Base-by-base conservation (phyloP, 73 alveolate genomes). In the Stentor coeruleus region DNA sequence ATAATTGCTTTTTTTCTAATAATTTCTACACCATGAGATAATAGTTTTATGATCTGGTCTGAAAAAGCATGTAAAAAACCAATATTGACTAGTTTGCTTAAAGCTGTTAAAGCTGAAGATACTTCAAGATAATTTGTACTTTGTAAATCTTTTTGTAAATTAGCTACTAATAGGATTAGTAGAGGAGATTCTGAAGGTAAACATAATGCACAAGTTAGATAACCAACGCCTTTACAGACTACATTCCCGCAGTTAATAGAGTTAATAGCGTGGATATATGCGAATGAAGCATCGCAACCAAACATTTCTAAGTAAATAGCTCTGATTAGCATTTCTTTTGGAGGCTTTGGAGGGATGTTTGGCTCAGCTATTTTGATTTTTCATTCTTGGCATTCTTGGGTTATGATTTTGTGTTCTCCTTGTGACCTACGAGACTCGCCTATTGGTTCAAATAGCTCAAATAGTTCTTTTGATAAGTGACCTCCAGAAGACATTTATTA, bases 391-490 rank as follows among this genome's bases (percentile, higher is more conserved):
- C 93, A 91, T 84, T 98, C 99, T 35, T 91, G 89, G n/a, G 94
- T 88, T 74, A 98, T 98, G 85, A 98, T 97, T 87, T 97, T 96
- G 76, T 98, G 99, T 90, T 96, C 99, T 84, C 95, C 99, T 85
- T 97, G 98, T 85, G 96, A 95, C n/a, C 98, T 94, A 55, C 99
- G 95, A 42, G 99, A 95, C 90, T 96, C 99, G 58, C 99, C 99
- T 74, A 98, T 98, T 86, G 99, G 84, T 92, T 97, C 97, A 85
- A 98, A 97, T 80, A 98, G 93, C 87, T 98, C 99, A 85, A 96
- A 86, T 88, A 98, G 83, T 91, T 98, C 99, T 90, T 95, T 94
- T 55, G 72, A 55, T 55, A 55, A 55, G 20, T 55, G 72, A 55
- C 26, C 15, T 55, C 72, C 72, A 55, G 72, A 55, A 55, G n/a